phyloP scores from a whole-genome alignment of 805 yeast species.

The Tetrapisispora namnaoensis region DNA sequence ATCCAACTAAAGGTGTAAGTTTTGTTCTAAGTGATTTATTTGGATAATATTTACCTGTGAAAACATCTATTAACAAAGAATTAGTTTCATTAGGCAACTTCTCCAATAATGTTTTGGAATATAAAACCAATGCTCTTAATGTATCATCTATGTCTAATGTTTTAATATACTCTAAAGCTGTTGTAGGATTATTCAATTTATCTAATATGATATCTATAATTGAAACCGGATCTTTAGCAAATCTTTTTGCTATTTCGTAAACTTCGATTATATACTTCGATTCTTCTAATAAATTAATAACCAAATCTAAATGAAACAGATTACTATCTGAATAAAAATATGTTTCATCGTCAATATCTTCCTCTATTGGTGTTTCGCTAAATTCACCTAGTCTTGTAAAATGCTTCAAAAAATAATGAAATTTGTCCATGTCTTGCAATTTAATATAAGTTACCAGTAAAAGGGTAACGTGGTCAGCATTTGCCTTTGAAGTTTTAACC shows the following conservation, averaged over 20 bases:
- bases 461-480: conserved; percentile 74
- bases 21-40: conserved; percentile 6
- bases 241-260: conserved; percentile 54
- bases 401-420: conserved; percentile 46
- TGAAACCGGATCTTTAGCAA: conserved; percentile 54
- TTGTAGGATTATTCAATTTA: conserved; percentile 50
- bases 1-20: neutral
- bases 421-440: conserved; percentile 48
- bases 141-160: conserved; percentile 70
- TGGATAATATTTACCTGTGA: conserved; percentile 74
- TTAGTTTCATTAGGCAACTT: conserved; percentile 72
- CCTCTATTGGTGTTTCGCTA: conserved; percentile 20
- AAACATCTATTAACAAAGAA: conserved; percentile 69
- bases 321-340: conserved; percentile 25
- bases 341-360: conserved; percentile 30
- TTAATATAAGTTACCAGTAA: conserved; percentile 74
- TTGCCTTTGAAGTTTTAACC: conserved; percentile 44
- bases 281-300: conserved; percentile 62
- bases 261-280: conserved; percentile 60
- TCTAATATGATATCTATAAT: conserved; percentile 69
- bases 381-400: conserved; percentile 23
- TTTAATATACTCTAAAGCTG: conserved; percentile 55
- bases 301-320: conserved; percentile 53
- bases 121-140: conserved; percentile 56
- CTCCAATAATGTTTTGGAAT: conserved; percentile 56